Base-by-base conservation (phyloP, 306 rosid genomes). In the Fragaria vesca region DNA sequence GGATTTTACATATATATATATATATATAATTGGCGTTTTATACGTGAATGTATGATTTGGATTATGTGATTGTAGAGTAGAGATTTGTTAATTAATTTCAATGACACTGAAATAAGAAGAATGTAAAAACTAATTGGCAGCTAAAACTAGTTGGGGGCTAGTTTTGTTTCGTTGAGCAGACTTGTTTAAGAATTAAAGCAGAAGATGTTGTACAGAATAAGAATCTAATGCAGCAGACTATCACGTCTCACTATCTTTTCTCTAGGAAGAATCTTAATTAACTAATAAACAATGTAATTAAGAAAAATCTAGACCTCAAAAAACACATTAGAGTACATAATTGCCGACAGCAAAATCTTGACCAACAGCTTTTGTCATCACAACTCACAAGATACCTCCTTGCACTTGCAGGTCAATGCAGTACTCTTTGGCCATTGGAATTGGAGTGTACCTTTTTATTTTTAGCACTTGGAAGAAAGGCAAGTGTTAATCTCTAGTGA, bases 331-430 rank as follows among this genome's bases (percentile, higher is more conserved):
- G 67, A 21, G 40, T 36, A n/a, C 38, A 26, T 9, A 73, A 10
- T 20, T 12, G 71, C 71, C 78, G 61, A 75, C 78, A 75, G 6
- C 34, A 75, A 61, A 62, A 75, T 75, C 71, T 75, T 61, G 61
- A 26, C 71, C 32, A 0, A 28, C 34, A 74, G 70, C 78, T 62
- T 75, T 75, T 75, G 71, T 46, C 51, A 18, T 13, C 47, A 62
- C 71, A 28, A 62, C 12, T 13, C 47, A 62, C 71, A 28, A 62
- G 71, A 46, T 28, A 62, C 34, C 21, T 20, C 58, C n/a, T 17
- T 10, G 26, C 46, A 15, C 21, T 43, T 28, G 9, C 58, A 28
- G 32, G 58, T 74, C 71, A 61, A 74, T 43, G 69, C n/a, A 58
- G 4, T 28, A 30, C 42, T 16, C 42, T 16, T 36, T 66, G 70